Evolutionary conservation across 306 rosid species (phyloP), one percentile per base, ranked within the genome.

Genomic region (Inga laurina): DNA sequence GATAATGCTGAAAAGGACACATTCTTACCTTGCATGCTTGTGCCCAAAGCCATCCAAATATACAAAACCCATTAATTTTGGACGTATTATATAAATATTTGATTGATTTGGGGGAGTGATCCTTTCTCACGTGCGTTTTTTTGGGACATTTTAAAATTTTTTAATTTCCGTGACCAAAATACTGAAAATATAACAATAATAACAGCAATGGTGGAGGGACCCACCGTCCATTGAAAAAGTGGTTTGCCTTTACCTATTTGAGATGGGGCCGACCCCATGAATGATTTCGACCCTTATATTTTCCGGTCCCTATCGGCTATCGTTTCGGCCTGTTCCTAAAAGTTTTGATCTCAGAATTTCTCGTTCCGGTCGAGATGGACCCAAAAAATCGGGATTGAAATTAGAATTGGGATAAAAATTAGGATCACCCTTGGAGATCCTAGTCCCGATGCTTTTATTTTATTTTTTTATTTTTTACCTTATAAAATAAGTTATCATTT

Each of bases 381-480:
- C 0, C 0, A 4, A 35, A 37, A 5, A 0, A 37, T 37, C 0
- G 1, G 5, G 8, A 37, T 37, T 7, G 7, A 39, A 0, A 39
- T 6, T 39, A 7, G 8, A 0, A 39, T 0, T 37, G 8, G 41
- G 41, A 37, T 0, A 2, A 5, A 7, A 5, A 5, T 5, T 37
- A 7, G 41, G 41, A 37, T 37, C 41, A 37, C 41, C 8, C 41
- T 5, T 0, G 0, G 0, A 5, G 0, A 37, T 37, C 8, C 0
- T 4, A 5, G 8, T 35, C 5, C 0, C 0, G 37, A 4, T 35
- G 0, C 35, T 34, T 34, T 34, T 34, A 34, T 34, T 34, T 37
- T 37, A 0, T 27, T 27, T 27, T 27, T 27, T 27, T 35, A 35
- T 37, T 37, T 37, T 37, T 37, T 37, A 5, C 4, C 37, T 35